phyloP scores from a whole-genome alignment of 2,329 filamentous ascomycete genomes.

The Hypoxylon sp. region DNA sequence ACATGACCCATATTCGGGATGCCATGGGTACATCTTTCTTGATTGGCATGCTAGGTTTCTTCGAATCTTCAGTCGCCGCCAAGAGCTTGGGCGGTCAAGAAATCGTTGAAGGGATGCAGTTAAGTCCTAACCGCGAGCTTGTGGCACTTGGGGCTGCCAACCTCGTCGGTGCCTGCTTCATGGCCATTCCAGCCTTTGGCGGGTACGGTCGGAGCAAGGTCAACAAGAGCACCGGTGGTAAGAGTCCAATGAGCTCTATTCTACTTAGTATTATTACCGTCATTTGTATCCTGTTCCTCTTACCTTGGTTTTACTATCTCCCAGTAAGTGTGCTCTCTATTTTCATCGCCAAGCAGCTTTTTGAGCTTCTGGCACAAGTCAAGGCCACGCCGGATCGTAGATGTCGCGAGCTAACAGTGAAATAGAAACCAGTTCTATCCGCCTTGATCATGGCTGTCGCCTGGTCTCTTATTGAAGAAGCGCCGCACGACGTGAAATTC shows the following conservation, averaged over 20 bases:
- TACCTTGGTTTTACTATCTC: constrained; percentile 95
- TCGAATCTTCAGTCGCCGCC: constrained; percentile 95
- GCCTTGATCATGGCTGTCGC: constrained; percentile 97
- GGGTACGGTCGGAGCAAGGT: constrained; percentile 97
- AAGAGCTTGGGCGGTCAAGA: constrained; percentile 84
- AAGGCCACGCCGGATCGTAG: background rate
- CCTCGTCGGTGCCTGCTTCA: constrained; percentile 90
- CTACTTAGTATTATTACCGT: constrained; percentile 87
- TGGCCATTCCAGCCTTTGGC: constrained; percentile 93
- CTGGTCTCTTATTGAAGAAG: constrained; percentile 94
- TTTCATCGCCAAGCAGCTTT: background rate
- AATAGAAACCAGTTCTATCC: constrained; percentile 91
- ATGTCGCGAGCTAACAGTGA: constrained; percentile 20
- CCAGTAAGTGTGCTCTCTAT: constrained; percentile 73
- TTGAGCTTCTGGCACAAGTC: background rate
- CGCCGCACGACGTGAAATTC: constrained; percentile 91
- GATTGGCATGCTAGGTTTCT: constrained; percentile 96
- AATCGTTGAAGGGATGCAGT: constrained; percentile 81
- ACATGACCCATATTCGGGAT: constrained; percentile 86
- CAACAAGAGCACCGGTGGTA: constrained; percentile 91
- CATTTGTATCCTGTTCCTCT: constrained; percentile 82
- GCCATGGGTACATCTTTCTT: constrained; percentile 93
- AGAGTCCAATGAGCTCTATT: constrained; percentile 93
- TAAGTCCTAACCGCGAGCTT: constrained; percentile 93
- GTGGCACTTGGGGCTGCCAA: constrained; percentile 93